Evolutionary conservation across 352 stramenopile species (phyloP), one percentile per base, ranked within the genome.

Genomic region (Globisporangium emineosum): DNA sequence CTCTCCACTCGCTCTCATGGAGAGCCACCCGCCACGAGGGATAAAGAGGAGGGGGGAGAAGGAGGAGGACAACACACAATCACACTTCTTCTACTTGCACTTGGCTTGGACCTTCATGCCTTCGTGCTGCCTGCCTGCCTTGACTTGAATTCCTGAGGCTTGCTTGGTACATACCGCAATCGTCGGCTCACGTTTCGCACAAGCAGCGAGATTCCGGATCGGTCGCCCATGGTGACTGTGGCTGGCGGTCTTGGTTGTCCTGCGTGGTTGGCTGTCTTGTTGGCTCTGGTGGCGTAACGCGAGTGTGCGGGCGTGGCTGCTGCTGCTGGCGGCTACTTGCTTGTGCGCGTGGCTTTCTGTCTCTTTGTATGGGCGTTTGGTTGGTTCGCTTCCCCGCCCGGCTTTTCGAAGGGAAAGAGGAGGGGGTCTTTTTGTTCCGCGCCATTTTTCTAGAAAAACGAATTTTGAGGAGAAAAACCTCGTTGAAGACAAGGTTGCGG

Each of bases 171-270:
- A 59, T 70, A 94, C 86, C 83, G 73, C 69, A 97, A 82, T 30
- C 91, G 85, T 51, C 86, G 87, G 68, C 89, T 96, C 58, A 98
- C 79, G 72, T 98, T 98, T 66, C 95, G 88, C 53, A 98, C 90
- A 25, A 98, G 74, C 37, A 98, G 80, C 65, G 89, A 97, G 47
- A 98, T 95, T 60, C 76, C 70, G 62, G 30, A 8, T 32, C 62
- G 37, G 62, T 73, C 70, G 10, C 70, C 62, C 57, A 57, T 57
- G 6, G 25, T 57, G 25, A 0, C 19, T 21, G 13, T 40, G n/a
- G 9, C 9, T 23, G 6, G 40, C 17, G n/a, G n/a, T 5, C 29
- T 32, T 32, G 29, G 29, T n/a, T 57, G 27, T 25, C 51, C 42
- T 37, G 29, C 27, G 27, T 56, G 49, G 25, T 25, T 49, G 19